A percentile compares a stretch with the other conserved stretches of the same genome.
Evolutionary conservation across 371 early-diverging fungal genomes (phyloP).

Genomic region (Lichtheimia ornata): DNA sequence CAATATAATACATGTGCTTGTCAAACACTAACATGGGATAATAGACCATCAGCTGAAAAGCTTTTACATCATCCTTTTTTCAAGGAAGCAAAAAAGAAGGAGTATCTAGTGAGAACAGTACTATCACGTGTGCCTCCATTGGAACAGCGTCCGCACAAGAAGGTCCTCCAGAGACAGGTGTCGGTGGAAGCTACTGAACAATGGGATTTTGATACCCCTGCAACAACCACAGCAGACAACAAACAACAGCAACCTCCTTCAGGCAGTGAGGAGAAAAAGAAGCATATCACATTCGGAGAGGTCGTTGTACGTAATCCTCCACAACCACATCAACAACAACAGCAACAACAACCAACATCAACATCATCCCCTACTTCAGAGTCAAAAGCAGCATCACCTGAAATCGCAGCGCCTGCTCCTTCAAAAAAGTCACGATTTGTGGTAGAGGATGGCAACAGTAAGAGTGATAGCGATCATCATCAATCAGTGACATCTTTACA

Average conservation of each 20-base stretch:
- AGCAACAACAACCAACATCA: neutral
- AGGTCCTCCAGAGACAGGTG: slow-evolving; percentile 37
- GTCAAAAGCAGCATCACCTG: slow-evolving; percentile 1
- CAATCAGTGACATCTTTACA: slow-evolving; percentile 7
- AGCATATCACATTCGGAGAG: slow-evolving; percentile 52
- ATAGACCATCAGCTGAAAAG: slow-evolving; percentile 80
- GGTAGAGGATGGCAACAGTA: slow-evolving; percentile 36
- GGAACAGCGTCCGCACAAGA: slow-evolving; percentile 57
- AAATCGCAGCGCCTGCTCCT: slow-evolving; percentile 9
- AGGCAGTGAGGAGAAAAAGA: slow-evolving; percentile 49
- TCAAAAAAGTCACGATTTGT: slow-evolving; percentile 58
- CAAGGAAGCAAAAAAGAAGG: slow-evolving; percentile 75
- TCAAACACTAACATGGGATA: slow-evolving; percentile 53
- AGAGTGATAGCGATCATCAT: slow-evolving; percentile 9
- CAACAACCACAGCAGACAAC: slow-evolving; percentile 21
- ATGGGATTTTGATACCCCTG: slow-evolving; percentile 49
- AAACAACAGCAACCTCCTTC: slow-evolving; percentile 19
- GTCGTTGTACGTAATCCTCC: slow-evolving; percentile 40
- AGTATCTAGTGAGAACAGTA: slow-evolving; percentile 62
- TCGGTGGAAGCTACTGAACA: slow-evolving; percentile 35
- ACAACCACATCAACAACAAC: slow-evolving; percentile 13
- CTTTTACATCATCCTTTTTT: slow-evolving; percentile 80
- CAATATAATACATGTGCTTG: slow-evolving; percentile 21
- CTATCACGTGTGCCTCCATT: slow-evolving; percentile 72
- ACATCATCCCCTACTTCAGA: too few species aligned